phyloP scores from a whole-genome alignment of 2,329 filamentous ascomycete species.

The Thielaviopsis ethacetica region DNA sequence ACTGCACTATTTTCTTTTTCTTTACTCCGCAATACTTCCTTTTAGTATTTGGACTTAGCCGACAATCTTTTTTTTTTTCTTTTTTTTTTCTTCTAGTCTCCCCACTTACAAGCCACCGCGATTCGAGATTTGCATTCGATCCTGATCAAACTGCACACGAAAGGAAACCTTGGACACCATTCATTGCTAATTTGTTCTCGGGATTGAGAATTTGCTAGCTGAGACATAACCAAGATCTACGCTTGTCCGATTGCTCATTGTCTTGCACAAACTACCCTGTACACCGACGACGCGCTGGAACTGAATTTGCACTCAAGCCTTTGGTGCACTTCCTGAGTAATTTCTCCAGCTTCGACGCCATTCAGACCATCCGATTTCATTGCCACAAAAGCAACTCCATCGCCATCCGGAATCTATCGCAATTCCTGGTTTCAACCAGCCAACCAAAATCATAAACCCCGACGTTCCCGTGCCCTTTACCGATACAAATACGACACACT shows the following conservation, averaged over 20 bases:
- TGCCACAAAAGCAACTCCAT: no score
- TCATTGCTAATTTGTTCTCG: background rate
- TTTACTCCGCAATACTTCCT: background rate
- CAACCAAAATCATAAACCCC: background rate
- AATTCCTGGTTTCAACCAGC: no score
- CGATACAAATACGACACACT: background rate
- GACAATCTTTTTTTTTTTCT: background rate
- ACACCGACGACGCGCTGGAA: background rate
- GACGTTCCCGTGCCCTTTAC: background rate
- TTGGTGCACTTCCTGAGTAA: background rate
- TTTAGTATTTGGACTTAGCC: no score
- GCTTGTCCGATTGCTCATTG: background rate
- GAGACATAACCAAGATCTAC: background rate
- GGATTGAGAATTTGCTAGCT: background rate
- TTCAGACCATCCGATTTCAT: background rate
- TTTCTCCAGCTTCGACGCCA: background rate
- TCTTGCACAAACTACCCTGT: background rate
- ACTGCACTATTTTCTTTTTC: background rate
- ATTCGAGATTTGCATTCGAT: background rate
- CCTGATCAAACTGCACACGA: background rate
- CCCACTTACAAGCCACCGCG: background rate
- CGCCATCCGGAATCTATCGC: no score
- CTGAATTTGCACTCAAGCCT: background rate
- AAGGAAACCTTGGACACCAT: background rate
- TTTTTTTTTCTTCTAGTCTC: background rate